phyloP scores from a whole-genome alignment of 2,329 filamentous ascomycete species.

The Aspergillus clavatus region DNA sequence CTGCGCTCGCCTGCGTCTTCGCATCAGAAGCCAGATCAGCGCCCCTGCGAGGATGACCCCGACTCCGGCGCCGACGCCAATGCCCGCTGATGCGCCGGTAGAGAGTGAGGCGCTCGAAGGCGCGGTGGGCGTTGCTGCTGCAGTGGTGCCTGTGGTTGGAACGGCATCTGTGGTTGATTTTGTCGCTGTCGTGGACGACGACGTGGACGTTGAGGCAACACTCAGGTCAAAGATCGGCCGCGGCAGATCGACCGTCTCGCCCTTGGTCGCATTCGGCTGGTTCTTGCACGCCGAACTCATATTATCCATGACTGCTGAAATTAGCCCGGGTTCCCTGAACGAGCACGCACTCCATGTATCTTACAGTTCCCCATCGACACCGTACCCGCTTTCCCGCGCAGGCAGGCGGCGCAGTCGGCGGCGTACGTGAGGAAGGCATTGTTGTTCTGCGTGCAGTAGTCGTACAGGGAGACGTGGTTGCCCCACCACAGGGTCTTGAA shows the following conservation, averaged over 20 bases:
- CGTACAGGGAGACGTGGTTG: not conserved
- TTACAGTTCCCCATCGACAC: slow-evolving; percentile 2
- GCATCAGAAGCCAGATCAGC: not conserved
- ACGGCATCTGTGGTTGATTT: not conserved
- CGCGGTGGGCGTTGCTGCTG: not conserved
- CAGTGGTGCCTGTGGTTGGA: not conserved
- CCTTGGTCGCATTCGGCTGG: not conserved
- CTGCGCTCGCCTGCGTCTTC: not conserved
- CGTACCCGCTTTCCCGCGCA: not conserved
- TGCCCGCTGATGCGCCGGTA: not conserved
- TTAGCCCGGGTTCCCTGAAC: no score
- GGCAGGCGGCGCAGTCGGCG: not conserved
- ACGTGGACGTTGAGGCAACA: no score
- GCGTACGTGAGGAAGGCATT: not conserved
- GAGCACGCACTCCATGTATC: no score
- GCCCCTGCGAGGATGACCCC: not conserved
- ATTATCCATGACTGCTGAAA: slow-evolving; percentile 1
- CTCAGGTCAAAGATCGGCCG: not conserved
- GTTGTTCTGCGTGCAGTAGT: not conserved
- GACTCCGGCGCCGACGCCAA: slow-evolving; percentile 4
- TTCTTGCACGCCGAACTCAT: not conserved
- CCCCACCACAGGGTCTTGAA: not conserved
- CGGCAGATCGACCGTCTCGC: slow-evolving; percentile 2
- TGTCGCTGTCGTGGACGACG: not conserved
- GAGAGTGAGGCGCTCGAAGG: not conserved